Evolutionary conservation across 1,284 basidiomycete genomes (phyloP).

Genomic region (Sporisorium graminicola): DNA sequence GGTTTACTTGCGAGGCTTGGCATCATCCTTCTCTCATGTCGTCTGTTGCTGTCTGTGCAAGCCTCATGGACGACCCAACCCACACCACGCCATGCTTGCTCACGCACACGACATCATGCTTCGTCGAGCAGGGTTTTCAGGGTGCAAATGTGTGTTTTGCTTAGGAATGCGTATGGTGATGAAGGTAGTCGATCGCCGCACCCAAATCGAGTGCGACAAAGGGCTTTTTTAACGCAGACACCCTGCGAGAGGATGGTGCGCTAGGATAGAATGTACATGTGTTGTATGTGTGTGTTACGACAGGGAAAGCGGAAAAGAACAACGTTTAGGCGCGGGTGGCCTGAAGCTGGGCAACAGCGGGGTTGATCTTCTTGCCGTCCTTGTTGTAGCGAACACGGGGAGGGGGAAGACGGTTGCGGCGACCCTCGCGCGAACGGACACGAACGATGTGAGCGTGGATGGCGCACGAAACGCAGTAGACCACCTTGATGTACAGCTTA

Average conservation of each 20-base stretch:
- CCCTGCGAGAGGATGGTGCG: background rate
- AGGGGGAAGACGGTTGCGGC: constrained; percentile 76
- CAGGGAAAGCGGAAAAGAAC: background rate
- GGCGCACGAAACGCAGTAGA: constrained; percentile 98
- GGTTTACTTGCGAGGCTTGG: background rate
- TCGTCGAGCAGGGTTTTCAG: no score
- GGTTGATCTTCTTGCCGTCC: constrained; percentile 84
- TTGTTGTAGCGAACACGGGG: constrained; percentile 93
- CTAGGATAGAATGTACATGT: constrained; percentile 27
- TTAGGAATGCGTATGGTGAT: constrained; percentile 6
- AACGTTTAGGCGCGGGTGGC: constrained; percentile 39
- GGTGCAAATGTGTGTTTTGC: background rate
- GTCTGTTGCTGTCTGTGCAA: no score
- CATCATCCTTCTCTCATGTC: no score
- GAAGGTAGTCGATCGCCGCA: background rate
- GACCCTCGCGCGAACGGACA: constrained; percentile 67
- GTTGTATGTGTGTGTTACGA: background rate
- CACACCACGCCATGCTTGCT: no score
- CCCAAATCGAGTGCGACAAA: background rate
- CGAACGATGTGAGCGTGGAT: constrained; percentile 90
- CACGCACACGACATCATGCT: no score
- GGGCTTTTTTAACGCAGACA: background rate
- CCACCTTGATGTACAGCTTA: constrained; percentile 99
- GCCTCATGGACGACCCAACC: no score
- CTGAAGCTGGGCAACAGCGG: constrained; percentile 62